A percentile compares a stretch with the other conserved stretches of the same genome.
Conservation (phyloP, 768 basidiomycete species). For the Kwoniella bestiolae region DNA sequence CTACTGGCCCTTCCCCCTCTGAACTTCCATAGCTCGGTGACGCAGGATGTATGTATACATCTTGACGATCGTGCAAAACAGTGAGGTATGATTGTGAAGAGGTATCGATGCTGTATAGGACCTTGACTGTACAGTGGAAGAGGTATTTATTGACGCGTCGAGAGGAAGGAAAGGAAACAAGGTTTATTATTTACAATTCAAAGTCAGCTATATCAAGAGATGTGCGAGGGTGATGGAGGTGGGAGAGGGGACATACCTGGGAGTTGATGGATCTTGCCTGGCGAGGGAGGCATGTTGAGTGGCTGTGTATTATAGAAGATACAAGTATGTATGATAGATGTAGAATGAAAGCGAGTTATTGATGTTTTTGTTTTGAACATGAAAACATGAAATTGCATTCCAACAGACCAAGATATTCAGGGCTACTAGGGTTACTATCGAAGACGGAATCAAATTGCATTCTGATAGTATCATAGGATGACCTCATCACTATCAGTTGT, state of each 20-base stretch:
- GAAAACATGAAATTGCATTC: neutral
- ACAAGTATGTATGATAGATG: neutral
- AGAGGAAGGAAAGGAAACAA: neutral
- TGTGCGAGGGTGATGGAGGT: neutral
- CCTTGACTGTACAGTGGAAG: conserved; percentile 40
- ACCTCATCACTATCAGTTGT: too few species aligned
- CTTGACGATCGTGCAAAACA: conserved; percentile 38
- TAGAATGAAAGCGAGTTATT: neutral
- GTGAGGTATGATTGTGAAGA: conserved; percentile 47
- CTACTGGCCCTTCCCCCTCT: conserved; percentile 19
- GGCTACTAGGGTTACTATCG: neutral
- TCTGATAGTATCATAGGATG: neutral
- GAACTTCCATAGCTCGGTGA: conserved; percentile 2
- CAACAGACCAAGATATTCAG: neutral
- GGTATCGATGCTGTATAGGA: conserved; percentile 44
- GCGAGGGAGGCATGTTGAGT: conserved; percentile 42
- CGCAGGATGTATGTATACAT: conserved; percentile 46
- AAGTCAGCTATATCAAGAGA: neutral
- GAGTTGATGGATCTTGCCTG: conserved; percentile 48
- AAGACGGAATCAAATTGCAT: conserved; percentile 12
- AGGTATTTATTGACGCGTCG: conserved; percentile 12
- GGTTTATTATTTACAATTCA: neutral
- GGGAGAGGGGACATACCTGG: conserved; percentile 34
- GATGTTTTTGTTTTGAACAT: neutral
- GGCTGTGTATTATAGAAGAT: neutral